Evolutionary conservation across 2,329 filamentous ascomycete species (phyloP).

Genomic region (Didymella keratinophila): DNA sequence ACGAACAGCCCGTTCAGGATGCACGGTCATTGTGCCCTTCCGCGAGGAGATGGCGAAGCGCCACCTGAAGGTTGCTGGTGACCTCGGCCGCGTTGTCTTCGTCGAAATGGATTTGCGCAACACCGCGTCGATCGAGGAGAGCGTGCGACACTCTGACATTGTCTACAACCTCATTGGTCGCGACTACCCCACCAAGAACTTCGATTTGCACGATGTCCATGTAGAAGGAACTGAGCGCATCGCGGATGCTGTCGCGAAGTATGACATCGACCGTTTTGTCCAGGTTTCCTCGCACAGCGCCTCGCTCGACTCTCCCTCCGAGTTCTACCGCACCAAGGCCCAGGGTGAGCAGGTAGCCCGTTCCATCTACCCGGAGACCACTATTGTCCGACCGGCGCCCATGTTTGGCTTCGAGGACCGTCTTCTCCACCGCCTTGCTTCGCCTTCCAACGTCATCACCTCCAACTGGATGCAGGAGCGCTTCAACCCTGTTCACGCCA

Average conservation of each 20-base stretch:
- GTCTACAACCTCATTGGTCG: constrained; percentile 96
- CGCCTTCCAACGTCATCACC: constrained; percentile 81
- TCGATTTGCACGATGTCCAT: constrained; percentile 89
- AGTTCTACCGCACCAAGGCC: constrained; percentile 94
- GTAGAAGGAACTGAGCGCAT: constrained; percentile 93
- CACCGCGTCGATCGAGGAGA: constrained; percentile 94
- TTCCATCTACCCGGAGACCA: constrained; percentile 93
- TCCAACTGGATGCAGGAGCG: constrained; percentile 93
- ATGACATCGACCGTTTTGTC: constrained; percentile 95
- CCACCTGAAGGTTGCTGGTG: constrained; percentile 94
- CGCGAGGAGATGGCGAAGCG: constrained; percentile 98
- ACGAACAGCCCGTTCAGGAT: constrained; percentile 82
- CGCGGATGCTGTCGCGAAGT: constrained; percentile 92
- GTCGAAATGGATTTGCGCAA: constrained; percentile 95
- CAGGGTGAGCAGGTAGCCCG: constrained; percentile 82
- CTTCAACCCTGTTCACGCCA: constrained; percentile 89
- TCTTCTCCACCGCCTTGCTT: constrained; percentile 84
- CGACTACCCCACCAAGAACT: constrained; percentile 98
- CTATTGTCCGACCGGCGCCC: constrained; percentile 91
- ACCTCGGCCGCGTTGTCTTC: constrained; percentile 88
- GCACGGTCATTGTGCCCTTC: constrained; percentile 90
- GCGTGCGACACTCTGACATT: constrained; percentile 94
- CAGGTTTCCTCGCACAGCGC: constrained; percentile 97
- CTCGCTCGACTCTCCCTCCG: constrained; percentile 77
- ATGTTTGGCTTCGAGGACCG: constrained; percentile 96